Base-by-base conservation (phyloP, 805 yeast genomes). In the Zygosaccharomyces lentus region DNA sequence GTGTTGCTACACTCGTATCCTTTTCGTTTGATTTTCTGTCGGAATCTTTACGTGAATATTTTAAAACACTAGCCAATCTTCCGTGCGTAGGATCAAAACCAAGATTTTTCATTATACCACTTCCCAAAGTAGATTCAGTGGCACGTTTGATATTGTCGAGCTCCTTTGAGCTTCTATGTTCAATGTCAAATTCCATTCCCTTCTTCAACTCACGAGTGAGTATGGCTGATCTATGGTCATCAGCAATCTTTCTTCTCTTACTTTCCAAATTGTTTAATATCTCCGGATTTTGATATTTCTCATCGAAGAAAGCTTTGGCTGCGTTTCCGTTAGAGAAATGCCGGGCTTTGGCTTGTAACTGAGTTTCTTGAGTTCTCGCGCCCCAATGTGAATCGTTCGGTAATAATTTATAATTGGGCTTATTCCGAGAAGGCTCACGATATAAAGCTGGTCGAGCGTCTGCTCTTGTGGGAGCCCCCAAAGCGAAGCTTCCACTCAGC, bases 401-500 rank as follows among this genome's bases (percentile, higher is more conserved):
- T 3, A 53, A 30, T 9, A 49, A 36, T 21, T 46, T 49, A 27
- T 29, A 52, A 10, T 37, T 45, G 17, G 32, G 30, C 16, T 41
- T 40, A 2, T 37, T 30, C 13, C 34, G 32, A 25, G 48, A 32
- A 9, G 41, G 23, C 35, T 29, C 72, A 41, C 71, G 55, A 35
- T 69, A 69, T 51, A 77, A 63, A 0, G 74, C 68, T 46, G 73
- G 78, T 43, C 58, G 67, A 23, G 56, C 58, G 13, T 75, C 78
- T 35, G 69, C 59, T 39, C 70, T 66, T 21, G 71, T 70, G 4
- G 89, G 81, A 6, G 87, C 76, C 55, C 80, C 74, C 65, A 78
- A 62, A 47, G 80, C 66, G 48, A 75, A 70, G 49, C 78, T 68
- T 12, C 85, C 77, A 62, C 80, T 85, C 44, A 91, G 70, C 62